A percentile compares a stretch with the other conserved stretches of the same genome.
phyloP scores from a whole-genome alignment of 1,284 basidiomycete genomes.

The Ustilago hordei region DNA sequence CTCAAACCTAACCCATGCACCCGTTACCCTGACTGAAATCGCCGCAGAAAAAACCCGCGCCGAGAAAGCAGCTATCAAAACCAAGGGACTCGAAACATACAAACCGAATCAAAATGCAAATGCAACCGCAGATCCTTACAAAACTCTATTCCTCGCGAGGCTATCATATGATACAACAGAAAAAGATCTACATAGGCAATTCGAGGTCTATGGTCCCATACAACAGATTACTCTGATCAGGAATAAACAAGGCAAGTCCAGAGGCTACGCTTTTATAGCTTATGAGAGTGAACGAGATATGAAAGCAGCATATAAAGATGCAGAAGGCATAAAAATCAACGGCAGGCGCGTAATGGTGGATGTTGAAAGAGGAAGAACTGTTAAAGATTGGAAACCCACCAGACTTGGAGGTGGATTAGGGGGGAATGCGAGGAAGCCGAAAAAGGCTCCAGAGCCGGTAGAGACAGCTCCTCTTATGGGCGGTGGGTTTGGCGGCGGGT shows the following conservation, averaged over 20 bases:
- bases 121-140: slow-evolving; percentile 97
- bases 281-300: slow-evolving; percentile 98
- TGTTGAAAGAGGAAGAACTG: slow-evolving; percentile 96
- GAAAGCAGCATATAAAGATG: slow-evolving; percentile 97
- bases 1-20: slow-evolving; percentile 40
- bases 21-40: slow-evolving; percentile 55
- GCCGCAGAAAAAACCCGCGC: slow-evolving; percentile 40
- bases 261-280: slow-evolving; percentile 96
- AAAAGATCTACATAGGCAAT: slow-evolving; percentile 89
- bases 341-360: slow-evolving; percentile 95
- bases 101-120: slow-evolving; percentile 90
- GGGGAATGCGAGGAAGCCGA: slow-evolving; percentile 76
- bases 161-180: slow-evolving; percentile 89
- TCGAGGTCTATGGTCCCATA: slow-evolving; percentile 93
- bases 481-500: slow-evolving; percentile 6
- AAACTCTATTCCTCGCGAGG: slow-evolving; percentile 95
- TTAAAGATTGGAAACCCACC: slow-evolving; percentile 97
- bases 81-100: slow-evolving; percentile 69
- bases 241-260: slow-evolving; percentile 81
- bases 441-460: slow-evolving; percentile 40
- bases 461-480: slow-evolving; percentile 10
- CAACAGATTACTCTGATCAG: slow-evolving; percentile 90
- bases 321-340: slow-evolving; percentile 95
- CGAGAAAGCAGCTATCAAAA: slow-evolving; percentile 34
- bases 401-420: slow-evolving; percentile 94